Evolutionary conservation across 257 asterid genomes (phyloP).

Genomic region (Przewalskia tangutica): DNA sequence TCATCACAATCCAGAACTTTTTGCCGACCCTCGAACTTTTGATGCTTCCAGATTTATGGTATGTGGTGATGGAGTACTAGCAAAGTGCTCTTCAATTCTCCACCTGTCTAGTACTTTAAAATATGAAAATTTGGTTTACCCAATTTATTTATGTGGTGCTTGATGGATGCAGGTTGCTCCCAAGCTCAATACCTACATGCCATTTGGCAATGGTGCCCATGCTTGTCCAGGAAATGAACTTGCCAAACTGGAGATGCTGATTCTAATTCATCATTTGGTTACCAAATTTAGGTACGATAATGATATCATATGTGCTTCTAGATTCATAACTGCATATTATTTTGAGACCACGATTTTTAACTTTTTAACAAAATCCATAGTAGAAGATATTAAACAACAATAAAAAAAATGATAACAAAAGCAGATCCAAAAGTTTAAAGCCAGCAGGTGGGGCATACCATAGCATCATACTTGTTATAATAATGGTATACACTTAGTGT

Average conservation of each 20-base stretch:
- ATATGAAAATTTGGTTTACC: neutral
- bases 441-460: neutral
- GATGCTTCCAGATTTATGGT: slow-evolving; percentile 81
- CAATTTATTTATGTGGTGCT: slow-evolving; percentile 13
- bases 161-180: slow-evolving; percentile 49
- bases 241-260: slow-evolving; percentile 72
- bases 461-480: neutral
- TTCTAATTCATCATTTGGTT: slow-evolving; percentile 58
- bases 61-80: slow-evolving; percentile 2
- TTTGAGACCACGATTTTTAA: neutral
- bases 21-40: slow-evolving; percentile 60
- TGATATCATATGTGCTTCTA: neutral
- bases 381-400: neutral
- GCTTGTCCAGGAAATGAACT: slow-evolving; percentile 90
- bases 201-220: slow-evolving; percentile 92
- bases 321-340: neutral
- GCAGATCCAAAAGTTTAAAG: neutral
- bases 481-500: neutral
- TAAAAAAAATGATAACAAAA: neutral
- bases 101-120: slow-evolving; percentile 14
- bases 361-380: neutral
- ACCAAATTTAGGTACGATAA: slow-evolving; percentile 48
- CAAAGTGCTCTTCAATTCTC: neutral
- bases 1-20: slow-evolving; percentile 80
- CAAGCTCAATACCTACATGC: slow-evolving; percentile 76